Percentiles rank a stretch among this genome's conserved stretches.
Evolutionary conservation across 73 alveolate genomes (phyloP).

Genomic region (Tetrahymena borealis): DNA sequence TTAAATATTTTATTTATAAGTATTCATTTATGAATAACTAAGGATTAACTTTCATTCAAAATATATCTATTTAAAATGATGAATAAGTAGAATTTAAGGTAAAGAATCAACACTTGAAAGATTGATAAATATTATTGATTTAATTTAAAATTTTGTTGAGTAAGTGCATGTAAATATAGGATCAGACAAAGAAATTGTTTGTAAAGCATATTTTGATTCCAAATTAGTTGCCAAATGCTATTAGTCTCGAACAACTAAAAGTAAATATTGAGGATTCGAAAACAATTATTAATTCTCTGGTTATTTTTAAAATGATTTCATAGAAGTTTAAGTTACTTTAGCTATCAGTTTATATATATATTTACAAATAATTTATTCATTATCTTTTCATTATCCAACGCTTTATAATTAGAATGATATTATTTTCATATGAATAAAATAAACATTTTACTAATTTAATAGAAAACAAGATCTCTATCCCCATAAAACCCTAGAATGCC

Average conservation of each 20-base stretch:
- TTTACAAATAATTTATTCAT: too few species aligned
- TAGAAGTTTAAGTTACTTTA: too few species aligned
- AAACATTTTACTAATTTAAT: background rate
- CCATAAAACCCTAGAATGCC: background rate
- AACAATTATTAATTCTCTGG: background rate
- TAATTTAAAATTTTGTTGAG: background rate
- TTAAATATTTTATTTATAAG: too few species aligned
- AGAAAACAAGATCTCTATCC: background rate
- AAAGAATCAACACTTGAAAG: background rate
- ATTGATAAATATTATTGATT: background rate
- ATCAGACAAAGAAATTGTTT: background rate
- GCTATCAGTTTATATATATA: too few species aligned
- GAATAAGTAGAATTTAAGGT: background rate
- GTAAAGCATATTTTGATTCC: background rate
- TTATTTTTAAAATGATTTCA: background rate
- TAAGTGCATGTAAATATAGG: background rate
- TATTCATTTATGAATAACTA: too few species aligned
- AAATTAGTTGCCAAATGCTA: background rate
- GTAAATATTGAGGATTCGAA: background rate
- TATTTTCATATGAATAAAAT: background rate
- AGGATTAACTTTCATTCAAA: too few species aligned
- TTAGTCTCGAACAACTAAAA: background rate
- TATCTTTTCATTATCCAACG: too few species aligned
- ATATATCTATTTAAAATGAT: too few species aligned
- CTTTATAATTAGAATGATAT: background rate